Base-by-base conservation (phyloP, 306 rosid species). In the Quercus cerris region DNA sequence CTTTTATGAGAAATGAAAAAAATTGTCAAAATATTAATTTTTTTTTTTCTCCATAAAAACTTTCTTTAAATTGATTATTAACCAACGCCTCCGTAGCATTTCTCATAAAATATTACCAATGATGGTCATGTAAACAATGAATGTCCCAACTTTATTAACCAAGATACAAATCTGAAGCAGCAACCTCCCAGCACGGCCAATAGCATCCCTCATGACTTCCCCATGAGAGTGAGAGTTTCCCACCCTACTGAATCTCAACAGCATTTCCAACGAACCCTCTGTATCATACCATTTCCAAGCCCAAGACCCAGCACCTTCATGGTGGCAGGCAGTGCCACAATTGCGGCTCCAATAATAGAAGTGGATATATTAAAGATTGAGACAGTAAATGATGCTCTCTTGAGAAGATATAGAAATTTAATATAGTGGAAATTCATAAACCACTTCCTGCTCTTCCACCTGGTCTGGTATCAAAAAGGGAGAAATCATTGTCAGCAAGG, bases 251-350 rank as follows among this genome's bases (percentile, higher is more conserved):
- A 91, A 91, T 81, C 90, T 83, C 69, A 91, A 75, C 6, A 89
- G 78, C 84, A 87, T 85, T 73, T 89, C 91, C 77, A 87, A 51
- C 11, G 96, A 86, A 4, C 87, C 82, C 55, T 86, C 80, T 0
- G 87, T 75, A 91, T 82, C 18, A 85, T 73, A 12, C 67, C 75
- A 49, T 87, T 77, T 44, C 96, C 96, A 19, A 77, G 41, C 2
- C 79, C 81, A 6, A 86, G 79, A 1, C 96, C 93, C 30, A 91
- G 63, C n/a, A 89, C 93, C 75, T 89, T 89, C 84, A 91, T 87
- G 73, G 96, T 87, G 35, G 96, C 89, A 3, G 93, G 96, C 61
- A 89, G 79, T 18, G 93, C 90, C 93, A 91, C 89, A 79, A 91
- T 91, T 15, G 93, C 96, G 30, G 96, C 96, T 1, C 96, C 96